Base-by-base conservation (phyloP, 2,329 filamentous ascomycete genomes). In the Aspergillus sp. region DNA sequence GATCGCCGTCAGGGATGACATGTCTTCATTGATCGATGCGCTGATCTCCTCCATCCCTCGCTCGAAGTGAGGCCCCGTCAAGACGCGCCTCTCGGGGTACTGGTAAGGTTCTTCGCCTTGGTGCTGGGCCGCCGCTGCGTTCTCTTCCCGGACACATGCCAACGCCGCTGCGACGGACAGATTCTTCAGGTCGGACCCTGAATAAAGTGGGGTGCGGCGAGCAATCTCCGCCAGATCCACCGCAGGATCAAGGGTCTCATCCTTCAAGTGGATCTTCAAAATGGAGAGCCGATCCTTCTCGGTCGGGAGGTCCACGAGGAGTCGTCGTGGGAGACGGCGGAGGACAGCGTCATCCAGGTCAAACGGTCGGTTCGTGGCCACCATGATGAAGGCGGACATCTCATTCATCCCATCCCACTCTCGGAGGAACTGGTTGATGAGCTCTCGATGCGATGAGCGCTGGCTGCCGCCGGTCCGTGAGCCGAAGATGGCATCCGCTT, bases 361-460 rank as follows among this genome's bases (percentile, higher is more conserved):
- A 51, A 93, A 95, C 0, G 91, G 91, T 7, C 89, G 73, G 58
- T 98, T 96, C 6, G 88, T 96, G 16, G 91, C 89, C 0, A 96
- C 86, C 86, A 98, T 95, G 58, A 98, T 89, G 57, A 98, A 96
- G 2, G 89, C 86, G 12, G 82, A 82, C 29, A 78, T 74, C 37
- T 78, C 70, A 47, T 83, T 82, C 68, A 96, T 80, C 8, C 91
- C 91, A 48, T 96, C 91, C 91, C 89, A 96, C 57, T 96, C 89
- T 33, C 86, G 82, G 30, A 98, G 67, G 58, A 96, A 96, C 60
- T 98, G 89, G 53, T 95, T 98, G 58, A 96, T 88, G 34, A 91
- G 80, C 56, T 95, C 89, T 30, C 88, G 77, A 47, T 93, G 84
- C 2, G 75, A 79, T 4, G 75, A 75, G 17, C 83, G 72, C 45